phyloP scores from a whole-genome alignment of 441 rosid genomes.

The Oxalis stricta region DNA sequence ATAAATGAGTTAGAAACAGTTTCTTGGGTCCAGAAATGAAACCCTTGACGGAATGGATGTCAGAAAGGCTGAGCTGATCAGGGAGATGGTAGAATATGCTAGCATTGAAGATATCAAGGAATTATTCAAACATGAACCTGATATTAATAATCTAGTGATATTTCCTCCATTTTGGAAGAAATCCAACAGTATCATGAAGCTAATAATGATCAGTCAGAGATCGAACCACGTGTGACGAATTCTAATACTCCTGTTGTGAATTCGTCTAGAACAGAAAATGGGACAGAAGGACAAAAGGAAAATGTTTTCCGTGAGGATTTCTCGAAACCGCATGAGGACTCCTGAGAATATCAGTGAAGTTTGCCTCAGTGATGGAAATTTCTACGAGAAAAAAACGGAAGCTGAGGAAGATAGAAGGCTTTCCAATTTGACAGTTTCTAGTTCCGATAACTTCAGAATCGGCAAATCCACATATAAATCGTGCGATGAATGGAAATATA shows the following conservation, averaged over 20 bases:
- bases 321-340: too few species aligned
- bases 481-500: constrained; percentile 23
- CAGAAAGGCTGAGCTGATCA: constrained; percentile 27
- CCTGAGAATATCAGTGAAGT: too few species aligned
- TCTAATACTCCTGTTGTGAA: constrained; percentile 6
- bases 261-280: constrained; percentile 12
- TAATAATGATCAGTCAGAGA: constrained; percentile 10
- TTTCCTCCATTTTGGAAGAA: constrained; percentile 27
- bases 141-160: constrained; percentile 15
- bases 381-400: constrained; percentile 7
- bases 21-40: constrained; percentile 18
- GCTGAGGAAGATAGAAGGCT: constrained; percentile 11
- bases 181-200: not conserved
- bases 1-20: constrained; percentile 35
- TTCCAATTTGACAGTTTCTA: constrained; percentile 2
- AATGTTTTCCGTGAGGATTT: constrained; percentile 14
- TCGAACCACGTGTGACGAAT: constrained; percentile 5
- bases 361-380: too few species aligned
- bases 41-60: constrained; percentile 17
- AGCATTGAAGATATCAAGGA: constrained; percentile 21
- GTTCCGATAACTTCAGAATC: not conserved
- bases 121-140: constrained; percentile 20
- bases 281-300: constrained; percentile 8
- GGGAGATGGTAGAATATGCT: constrained; percentile 28
- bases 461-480: constrained; percentile 20